Conservation (phyloP, 1,284 basidiomycete species). For the Ganoderma sp. region DNA sequence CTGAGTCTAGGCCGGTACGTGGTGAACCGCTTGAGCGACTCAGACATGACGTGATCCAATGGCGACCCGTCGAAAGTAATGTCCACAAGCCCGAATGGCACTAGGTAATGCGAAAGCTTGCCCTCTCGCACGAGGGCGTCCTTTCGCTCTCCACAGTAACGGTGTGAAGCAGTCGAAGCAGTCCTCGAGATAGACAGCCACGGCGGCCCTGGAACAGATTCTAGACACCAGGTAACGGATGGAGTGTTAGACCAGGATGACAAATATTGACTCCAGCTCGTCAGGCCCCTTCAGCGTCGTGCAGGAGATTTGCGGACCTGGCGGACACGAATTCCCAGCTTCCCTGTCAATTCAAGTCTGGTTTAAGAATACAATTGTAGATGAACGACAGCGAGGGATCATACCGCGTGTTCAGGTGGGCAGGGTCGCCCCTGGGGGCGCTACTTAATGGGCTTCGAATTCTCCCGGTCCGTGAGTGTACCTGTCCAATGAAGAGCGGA, state of each 20-base stretch:
- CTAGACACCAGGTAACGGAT: not conserved
- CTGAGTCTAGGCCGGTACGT: too few relatives aligned
- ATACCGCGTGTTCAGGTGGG: slow-evolving; percentile 10
- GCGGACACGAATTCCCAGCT: slow-evolving; percentile 17
- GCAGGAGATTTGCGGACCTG: slow-evolving; percentile 2
- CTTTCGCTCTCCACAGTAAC: not conserved
- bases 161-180: not conserved
- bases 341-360: not conserved
- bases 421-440: too few relatives aligned
- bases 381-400: too few relatives aligned
- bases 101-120: not conserved
- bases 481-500: slow-evolving; percentile 4
- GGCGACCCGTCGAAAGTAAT: not conserved
- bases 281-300: slow-evolving; percentile 4
- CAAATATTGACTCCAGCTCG: slow-evolving; percentile 20
- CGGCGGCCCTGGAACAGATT: not conserved
- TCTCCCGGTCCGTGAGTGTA: slow-evolving; percentile 18
- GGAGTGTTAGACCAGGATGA: slow-evolving; percentile 9
- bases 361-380: too few relatives aligned
- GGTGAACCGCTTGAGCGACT: not conserved
- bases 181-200: not conserved
- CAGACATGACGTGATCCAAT: not conserved
- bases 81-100: too few relatives aligned
- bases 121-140: not conserved
- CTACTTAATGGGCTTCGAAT: slow-evolving; percentile 2